Base-by-base conservation (phyloP, 768 basidiomycete species). In the Clitopilus hobsonii region DNA sequence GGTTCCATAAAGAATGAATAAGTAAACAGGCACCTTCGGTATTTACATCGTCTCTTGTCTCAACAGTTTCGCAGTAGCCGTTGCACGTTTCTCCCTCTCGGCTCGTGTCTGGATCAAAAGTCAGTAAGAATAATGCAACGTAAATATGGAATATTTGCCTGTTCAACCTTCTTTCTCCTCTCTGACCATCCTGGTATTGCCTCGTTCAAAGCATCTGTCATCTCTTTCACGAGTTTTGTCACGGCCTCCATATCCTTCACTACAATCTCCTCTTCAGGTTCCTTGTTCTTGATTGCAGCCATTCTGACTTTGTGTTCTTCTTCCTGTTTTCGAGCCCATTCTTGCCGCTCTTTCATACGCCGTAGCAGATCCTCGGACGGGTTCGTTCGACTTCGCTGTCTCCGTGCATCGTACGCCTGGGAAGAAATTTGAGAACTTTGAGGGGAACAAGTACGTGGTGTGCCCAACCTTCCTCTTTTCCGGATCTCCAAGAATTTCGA, bases 181-280 rank as follows among this genome's bases (percentile, higher is more conserved):
- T 72, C 73, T 57, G 81, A 77, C 80, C 85, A 85, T 56, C 86
- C 86, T 30, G 86, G 86, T 60, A 80, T 83, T 53, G 72, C 66
- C 36, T 76, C 71, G 54, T 80, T 72, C 55, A 88, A 72, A 36
- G 81, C 80, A 36, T 78, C 72, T 48, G 86, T 71, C 62, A 86
- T 75, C 38, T 81, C 77, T 36, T 79, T 74, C 2, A 80, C 77
- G 64, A 84, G 69, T 47, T 69, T 66, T 5, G 71, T 55, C 26
- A 58, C 50, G 16, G 74, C 76, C 56, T 72, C 69, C 55, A 73
- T 76, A 55, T 79, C 67, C 52, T 69, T 64, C 63, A 62, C 69
- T 60, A 69, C 61, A 67, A 70, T 60, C 65, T 70, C 64, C 66
- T 70, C 61, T 67, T 73, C 63, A n/a, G 62, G 53, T 30, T 62